Base-by-base conservation (phyloP, 257 asterid genomes). In the Salvia miltiorrhiza region DNA sequence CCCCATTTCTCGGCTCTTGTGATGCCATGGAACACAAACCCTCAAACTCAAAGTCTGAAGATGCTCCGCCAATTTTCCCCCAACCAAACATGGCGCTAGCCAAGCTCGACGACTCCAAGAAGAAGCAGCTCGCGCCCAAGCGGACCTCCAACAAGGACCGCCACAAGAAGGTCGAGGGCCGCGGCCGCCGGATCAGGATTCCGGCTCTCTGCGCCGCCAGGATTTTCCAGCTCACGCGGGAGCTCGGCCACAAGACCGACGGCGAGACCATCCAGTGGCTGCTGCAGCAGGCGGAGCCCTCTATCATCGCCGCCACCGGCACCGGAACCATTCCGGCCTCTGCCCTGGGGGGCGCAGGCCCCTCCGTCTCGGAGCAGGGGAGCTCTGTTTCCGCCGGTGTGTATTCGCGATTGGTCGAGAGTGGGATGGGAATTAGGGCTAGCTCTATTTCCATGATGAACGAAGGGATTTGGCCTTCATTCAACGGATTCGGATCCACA, bases 211-310 rank as follows among this genome's bases (percentile, higher is more conserved):
- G 81, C 48, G 92, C 92, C 4, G 95, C 95, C 4, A 73, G 95
- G 48, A 84, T 88, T 16, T 88, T 88, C 56, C 95, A 88, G 73
- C 67, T 88, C 41, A 88, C 95, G 0, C 68, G 85, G 17, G 95
- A 86, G 43, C 68, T 88, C 39, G 95, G 95, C 4, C 92, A 86
- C 70, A 88, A 78, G 52, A 80, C 95, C 9, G 95, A 88, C 57
- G 95, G 92, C 0, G 92, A 88, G 63, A 88, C 95, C 1, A 83
- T 88, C 26, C 90, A 86, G 74, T 88, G 95, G 95, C 82, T 88
- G 41, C 39, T 88, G 40, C 95, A 86, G 75, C 95, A 88, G 54
- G 75, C 95, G 0, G 95, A 88, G 84, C 85, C 93, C 0, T 80
- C 95, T 0, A 86, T 88, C 56, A 68, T 88, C 19, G 92, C 92